Percentiles rank a stretch among this genome's conserved stretches.
phyloP scores from a whole-genome alignment of 768 basidiomycete species.

The Hygrophorus pudorinus region DNA sequence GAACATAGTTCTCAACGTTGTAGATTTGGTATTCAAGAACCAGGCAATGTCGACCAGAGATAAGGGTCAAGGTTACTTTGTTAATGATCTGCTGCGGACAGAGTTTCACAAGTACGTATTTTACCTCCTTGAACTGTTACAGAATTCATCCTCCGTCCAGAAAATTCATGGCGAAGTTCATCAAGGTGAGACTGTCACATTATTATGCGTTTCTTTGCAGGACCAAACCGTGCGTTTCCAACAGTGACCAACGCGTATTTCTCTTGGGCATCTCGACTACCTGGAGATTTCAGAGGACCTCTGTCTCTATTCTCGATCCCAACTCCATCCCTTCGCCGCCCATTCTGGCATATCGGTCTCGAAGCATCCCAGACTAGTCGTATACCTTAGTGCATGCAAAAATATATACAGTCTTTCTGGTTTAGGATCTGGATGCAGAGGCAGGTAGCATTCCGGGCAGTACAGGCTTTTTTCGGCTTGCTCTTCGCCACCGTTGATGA shows the following conservation, averaged over 20 bases:
- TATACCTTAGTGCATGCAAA: conserved; percentile 84
- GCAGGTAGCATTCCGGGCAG: conserved; percentile 88
- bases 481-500: conserved; percentile 9
- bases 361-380: conserved; percentile 71
- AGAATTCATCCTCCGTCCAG: conserved; percentile 24
- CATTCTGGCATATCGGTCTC: conserved; percentile 86
- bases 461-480: conserved; percentile 39
- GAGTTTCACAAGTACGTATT: conserved; percentile 81
- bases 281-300: background rate
- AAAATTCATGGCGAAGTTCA: conserved; percentile 90
- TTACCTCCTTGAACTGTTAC: conserved; percentile 2
- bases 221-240: background rate
- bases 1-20: conserved; percentile 8
- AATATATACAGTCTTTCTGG: conserved; percentile 93
- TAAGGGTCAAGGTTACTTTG: conserved; percentile 69
- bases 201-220: background rate
- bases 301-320: conserved; percentile 34
- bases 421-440: conserved; percentile 86
- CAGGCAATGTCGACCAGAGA: conserved; percentile 69
- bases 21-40: conserved; percentile 97
- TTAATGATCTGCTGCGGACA: conserved; percentile 90
- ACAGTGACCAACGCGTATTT: background rate
- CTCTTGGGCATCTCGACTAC: background rate
- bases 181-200: conserved; percentile 44
- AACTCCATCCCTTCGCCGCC: conserved; percentile 67